A percentile compares a stretch with the other conserved stretches of the same genome.
These are phyloP conservation scores for Lentinula boryana DNA, from an alignment of 768 basidiomycete genomes.

Conservation along the genomic window DNA sequence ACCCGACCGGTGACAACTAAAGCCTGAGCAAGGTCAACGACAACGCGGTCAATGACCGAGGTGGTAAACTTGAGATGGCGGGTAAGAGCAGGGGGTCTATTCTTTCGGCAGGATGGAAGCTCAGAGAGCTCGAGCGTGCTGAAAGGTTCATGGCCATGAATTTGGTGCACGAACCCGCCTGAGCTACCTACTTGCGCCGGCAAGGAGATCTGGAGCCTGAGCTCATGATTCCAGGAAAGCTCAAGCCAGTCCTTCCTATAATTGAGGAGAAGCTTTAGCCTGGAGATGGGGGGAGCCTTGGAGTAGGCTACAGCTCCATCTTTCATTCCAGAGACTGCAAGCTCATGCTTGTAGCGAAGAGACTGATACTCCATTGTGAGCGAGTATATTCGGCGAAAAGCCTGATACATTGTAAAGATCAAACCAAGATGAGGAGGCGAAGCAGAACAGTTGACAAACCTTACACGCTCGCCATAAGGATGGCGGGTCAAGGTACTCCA, in stretches of 20 bases:
- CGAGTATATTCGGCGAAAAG: slow-evolving; percentile 37
- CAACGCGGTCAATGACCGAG: slow-evolving; percentile 36
- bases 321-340: slow-evolving; percentile 44
- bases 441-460: slow-evolving; percentile 16
- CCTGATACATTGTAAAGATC: slow-evolving; percentile 21
- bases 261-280: slow-evolving; percentile 37
- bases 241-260: slow-evolving; percentile 46
- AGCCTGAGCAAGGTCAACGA: slow-evolving; percentile 38
- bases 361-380: slow-evolving; percentile 41
- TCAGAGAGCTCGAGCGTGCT: slow-evolving; percentile 38
- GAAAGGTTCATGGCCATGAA: slow-evolving; percentile 31
- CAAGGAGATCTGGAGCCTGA: slow-evolving; percentile 32
- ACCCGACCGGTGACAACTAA: slow-evolving; percentile 39
- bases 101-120: slow-evolving; percentile 42
- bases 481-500: slow-evolving; percentile 43
- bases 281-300: slow-evolving; percentile 29
- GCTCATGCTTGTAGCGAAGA: slow-evolving; percentile 44
- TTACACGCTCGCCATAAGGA: slow-evolving; percentile 42
- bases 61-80: slow-evolving; percentile 40
- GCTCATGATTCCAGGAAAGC: slow-evolving; percentile 42
- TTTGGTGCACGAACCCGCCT: slow-evolving; percentile 41
- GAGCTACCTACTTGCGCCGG: slow-evolving; percentile 34
- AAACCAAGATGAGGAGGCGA: not conserved
- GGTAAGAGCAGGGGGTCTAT: slow-evolving; percentile 35
- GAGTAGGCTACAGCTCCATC: slow-evolving; percentile 39